A percentile compares a stretch with the other conserved stretches of the same genome.
Evolutionary conservation across 345 rosid genomes (phyloP).

Genomic region (Eucalyptus cloeziana): DNA sequence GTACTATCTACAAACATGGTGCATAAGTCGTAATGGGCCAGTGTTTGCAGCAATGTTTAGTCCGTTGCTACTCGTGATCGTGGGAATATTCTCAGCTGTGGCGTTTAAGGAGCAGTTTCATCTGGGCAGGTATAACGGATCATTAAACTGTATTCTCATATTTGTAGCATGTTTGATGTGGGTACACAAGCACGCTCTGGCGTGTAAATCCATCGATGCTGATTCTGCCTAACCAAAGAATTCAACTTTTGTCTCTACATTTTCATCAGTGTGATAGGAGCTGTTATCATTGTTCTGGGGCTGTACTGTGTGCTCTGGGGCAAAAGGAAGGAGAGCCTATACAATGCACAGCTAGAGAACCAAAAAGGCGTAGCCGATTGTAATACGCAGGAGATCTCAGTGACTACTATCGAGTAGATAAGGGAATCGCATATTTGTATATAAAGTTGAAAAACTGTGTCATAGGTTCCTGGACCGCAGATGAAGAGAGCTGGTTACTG

Average conservation of each 20-base stretch:
- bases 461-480: background rate
- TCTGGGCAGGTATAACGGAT: slow-evolving; percentile 15
- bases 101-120: slow-evolving; percentile 35
- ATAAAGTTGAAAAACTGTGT: background rate
- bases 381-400: background rate
- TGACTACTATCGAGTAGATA: background rate
- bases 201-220: background rate
- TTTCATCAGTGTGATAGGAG: slow-evolving; percentile 17
- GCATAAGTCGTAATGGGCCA: slow-evolving; percentile 28
- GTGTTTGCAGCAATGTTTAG: slow-evolving; percentile 29
- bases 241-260: background rate
- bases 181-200: background rate
- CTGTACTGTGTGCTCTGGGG: slow-evolving; percentile 30
- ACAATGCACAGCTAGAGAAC: background rate
- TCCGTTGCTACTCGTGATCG: slow-evolving; percentile 16
- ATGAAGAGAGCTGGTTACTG: background rate
- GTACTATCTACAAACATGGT: slow-evolving; percentile 22
- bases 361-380: background rate
- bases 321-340: slow-evolving; percentile 8
- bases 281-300: slow-evolving; percentile 16
- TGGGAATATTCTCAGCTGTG: slow-evolving; percentile 24
- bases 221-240: background rate
- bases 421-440: too few species aligned
- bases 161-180: background rate
- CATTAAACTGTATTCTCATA: background rate